phyloP scores from a whole-genome alignment of 371 early-diverging fungal species.

The Chytridium lagenaria region DNA sequence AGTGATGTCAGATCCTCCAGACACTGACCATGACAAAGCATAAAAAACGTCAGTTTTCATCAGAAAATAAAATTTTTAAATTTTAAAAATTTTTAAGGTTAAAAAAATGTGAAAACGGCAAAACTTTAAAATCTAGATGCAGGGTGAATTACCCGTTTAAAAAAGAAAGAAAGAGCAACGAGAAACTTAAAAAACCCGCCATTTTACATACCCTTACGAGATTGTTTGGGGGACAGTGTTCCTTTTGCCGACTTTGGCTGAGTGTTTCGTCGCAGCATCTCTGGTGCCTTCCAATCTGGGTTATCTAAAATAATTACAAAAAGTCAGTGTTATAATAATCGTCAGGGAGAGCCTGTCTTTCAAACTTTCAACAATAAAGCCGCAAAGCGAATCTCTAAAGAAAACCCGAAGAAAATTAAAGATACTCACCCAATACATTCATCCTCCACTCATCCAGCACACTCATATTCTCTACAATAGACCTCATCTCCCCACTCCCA shows the following conservation, averaged over 20 bases:
- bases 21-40: background rate
- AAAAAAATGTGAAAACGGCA: too few relatives aligned
- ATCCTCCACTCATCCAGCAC: slow-evolving; percentile 10
- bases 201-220: slow-evolving; percentile 5
- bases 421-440: slow-evolving; percentile 8
- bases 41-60: background rate
- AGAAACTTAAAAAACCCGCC: too few relatives aligned
- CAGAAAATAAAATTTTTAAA: too few relatives aligned
- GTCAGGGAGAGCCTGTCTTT: too few relatives aligned
- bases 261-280: background rate
- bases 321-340: too few relatives aligned
- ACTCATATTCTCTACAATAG: slow-evolving; percentile 1
- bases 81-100: too few relatives aligned
- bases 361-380: too few relatives aligned
- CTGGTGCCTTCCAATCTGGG: background rate
- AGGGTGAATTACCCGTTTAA: too few relatives aligned
- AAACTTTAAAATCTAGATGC: too few relatives aligned
- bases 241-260: background rate
- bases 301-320: slow-evolving; percentile 7
- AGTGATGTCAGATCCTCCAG: slow-evolving; percentile 10
- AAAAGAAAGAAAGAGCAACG: too few relatives aligned
- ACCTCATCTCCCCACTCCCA: slow-evolving; percentile 13
- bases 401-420: background rate
- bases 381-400: background rate
- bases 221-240: background rate